Percentiles rank a stretch among this genome's conserved stretches.
phyloP scores from a whole-genome alignment of 805 yeast genomes.

The Yamadazyma akitaensis region DNA sequence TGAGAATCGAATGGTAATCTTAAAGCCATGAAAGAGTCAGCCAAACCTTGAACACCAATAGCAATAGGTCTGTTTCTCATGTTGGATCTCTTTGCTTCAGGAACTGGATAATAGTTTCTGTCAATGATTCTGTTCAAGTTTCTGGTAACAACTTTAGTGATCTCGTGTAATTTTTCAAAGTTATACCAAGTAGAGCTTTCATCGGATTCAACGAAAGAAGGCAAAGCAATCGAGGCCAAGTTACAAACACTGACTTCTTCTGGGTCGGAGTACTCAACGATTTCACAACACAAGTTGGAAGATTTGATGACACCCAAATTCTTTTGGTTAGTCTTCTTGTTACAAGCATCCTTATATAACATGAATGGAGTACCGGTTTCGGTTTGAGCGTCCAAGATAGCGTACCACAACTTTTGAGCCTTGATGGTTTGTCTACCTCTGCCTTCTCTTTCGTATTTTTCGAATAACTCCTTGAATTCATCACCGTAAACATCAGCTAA shows the following conservation, averaged over 20 bases:
- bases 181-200: conserved; percentile 45
- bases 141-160: conserved; percentile 51
- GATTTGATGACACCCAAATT: conserved; percentile 59
- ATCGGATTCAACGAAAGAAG: conserved; percentile 51
- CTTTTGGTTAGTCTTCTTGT: conserved; percentile 56
- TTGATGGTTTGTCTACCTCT: conserved; percentile 48
- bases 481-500: conserved; percentile 53
- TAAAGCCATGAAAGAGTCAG: conserved; percentile 55
- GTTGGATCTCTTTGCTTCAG: conserved; percentile 51
- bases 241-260: conserved; percentile 62
- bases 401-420: conserved; percentile 61
- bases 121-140: conserved; percentile 58
- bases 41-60: conserved; percentile 61
- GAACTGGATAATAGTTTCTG: conserved; percentile 54
- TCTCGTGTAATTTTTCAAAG: conserved; percentile 53
- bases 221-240: conserved; percentile 58
- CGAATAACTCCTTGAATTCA: conserved; percentile 51
- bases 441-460: conserved; percentile 49
- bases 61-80: conserved; percentile 61
- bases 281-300: conserved; percentile 61
- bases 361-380: conserved; percentile 66
- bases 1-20: conserved; percentile 57
- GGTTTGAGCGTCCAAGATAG: conserved; percentile 59
- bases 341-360: conserved; percentile 63
- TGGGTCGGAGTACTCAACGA: conserved; percentile 57